Evolutionary conservation across 139 green algal genomes (phyloP).

Genomic region (Picochlorum sp.): DNA sequence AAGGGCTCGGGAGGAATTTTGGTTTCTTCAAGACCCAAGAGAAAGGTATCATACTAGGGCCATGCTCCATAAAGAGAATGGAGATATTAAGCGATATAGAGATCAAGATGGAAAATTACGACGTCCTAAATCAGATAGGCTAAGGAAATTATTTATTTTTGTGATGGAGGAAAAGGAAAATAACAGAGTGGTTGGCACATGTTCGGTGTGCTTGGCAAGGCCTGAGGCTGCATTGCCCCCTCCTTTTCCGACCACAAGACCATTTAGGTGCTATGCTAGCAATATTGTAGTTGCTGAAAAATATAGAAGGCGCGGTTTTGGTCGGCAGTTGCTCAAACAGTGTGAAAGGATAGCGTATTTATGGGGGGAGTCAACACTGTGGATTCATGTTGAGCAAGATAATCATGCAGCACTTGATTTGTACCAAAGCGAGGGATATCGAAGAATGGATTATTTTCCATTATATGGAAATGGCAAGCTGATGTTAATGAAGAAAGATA

Average conservation of each 20-base stretch:
- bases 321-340: constrained; percentile 22
- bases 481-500: background rate
- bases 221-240: constrained; percentile 51
- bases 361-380: constrained; percentile 32
- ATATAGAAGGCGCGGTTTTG: constrained; percentile 34
- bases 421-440: constrained; percentile 34
- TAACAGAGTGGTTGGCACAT: constrained; percentile 12
- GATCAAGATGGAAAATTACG: background rate
- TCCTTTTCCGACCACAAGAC: constrained; percentile 47
- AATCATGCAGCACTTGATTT: constrained; percentile 32
- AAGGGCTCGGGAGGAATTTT: background rate
- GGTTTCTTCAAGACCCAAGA: background rate
- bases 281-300: constrained; percentile 52
- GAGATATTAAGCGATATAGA: background rate
- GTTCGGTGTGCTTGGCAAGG: constrained; percentile 22
- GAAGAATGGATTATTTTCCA: constrained; percentile 3
- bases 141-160: background rate
- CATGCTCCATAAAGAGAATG: background rate
- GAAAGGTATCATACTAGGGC: background rate
- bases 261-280: constrained; percentile 40
- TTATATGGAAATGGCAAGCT: background rate
- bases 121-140: background rate
- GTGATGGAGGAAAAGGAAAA: background rate
- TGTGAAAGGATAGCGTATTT: constrained; percentile 38
- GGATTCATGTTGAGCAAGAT: constrained; percentile 42